Evolutionary conservation across 1,284 basidiomycete species (phyloP).

Genomic region (Tremellales sp.): DNA sequence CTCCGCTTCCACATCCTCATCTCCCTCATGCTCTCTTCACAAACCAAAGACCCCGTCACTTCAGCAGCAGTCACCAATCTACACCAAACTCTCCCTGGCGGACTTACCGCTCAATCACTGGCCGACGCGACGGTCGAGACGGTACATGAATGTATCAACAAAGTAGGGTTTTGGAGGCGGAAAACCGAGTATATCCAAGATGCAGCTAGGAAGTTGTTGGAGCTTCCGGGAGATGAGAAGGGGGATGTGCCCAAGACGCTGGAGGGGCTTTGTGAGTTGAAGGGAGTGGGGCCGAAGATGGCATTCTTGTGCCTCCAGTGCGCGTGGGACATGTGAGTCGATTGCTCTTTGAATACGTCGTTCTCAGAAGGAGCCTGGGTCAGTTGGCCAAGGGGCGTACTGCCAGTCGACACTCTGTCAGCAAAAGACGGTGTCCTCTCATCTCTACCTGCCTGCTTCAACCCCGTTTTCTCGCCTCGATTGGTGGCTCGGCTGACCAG

Average conservation of each 20-base stretch:
- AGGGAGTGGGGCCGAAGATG: slow-evolving; percentile 92
- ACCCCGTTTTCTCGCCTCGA: background rate
- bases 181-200: slow-evolving; percentile 72
- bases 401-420: too few species aligned
- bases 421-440: too few species aligned
- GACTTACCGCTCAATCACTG: slow-evolving; percentile 68
- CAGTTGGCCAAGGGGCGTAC: too few species aligned
- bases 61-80: slow-evolving; percentile 76
- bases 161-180: slow-evolving; percentile 88
- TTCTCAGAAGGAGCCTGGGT: too few species aligned
- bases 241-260: slow-evolving; percentile 79
- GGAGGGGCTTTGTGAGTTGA: slow-evolving; percentile 75
- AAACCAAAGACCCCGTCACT: slow-evolving; percentile 88
- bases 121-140: slow-evolving; percentile 60
- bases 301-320: slow-evolving; percentile 76
- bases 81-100: slow-evolving; percentile 67
- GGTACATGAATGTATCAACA: slow-evolving; percentile 71
- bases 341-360: too few species aligned
- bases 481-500: background rate
- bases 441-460: too few species aligned
- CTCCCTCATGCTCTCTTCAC: slow-evolving; percentile 90
- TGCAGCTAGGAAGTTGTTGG: slow-evolving; percentile 66
- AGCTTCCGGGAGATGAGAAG: slow-evolving; percentile 42
- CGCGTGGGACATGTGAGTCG: slow-evolving; percentile 73
- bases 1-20: slow-evolving; percentile 79